Evolutionary conservation across 805 yeast genomes (phyloP), one percentile per base, ranked within the genome.

Genomic region (Scheffersomyces ergatensis): DNA sequence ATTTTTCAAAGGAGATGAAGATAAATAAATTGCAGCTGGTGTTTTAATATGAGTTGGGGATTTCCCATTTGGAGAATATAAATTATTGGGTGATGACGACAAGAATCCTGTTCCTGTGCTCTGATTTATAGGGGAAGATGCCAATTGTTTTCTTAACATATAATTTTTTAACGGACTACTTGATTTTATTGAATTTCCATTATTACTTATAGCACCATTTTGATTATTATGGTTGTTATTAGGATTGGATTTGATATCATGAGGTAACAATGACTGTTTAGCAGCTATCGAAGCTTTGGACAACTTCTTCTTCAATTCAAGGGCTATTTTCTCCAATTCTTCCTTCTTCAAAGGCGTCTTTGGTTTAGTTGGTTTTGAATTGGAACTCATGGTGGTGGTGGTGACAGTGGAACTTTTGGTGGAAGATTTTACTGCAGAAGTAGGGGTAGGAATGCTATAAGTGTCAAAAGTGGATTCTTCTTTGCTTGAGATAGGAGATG

Each of bases 271-370:
- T 21, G 60, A 50, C 38, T 55, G 71, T 45, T 67, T 70, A 25
- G 76, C 76, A 13, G 76, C 59, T 26, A 67, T 65, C n/a, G 73
- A 64, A 11, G 76, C 76, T 46, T 59, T 61, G 24, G 71, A 63
- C 20, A 70, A 55, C 47, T 67, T 68, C 42, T 57, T 60, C 50
- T 69, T 70, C 46, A 70, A 58, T 50, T 68, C 67, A 39, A 60
- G 59, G 44, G 76, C 76, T 20, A 70, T 70, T 38, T 65, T 61
- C 49, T 70, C 76, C 43, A 70, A 54, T 43, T 70, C 76, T 42
- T 68, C 76, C 48, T 70, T 70, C 44, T 61, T 61, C 50, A 70
- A 57, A 17, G 71, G 63, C 5, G 72, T 61, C 45, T 67, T 67
- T 13, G 57, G 36, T 30, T 40, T 45, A 7, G 33, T 26, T 2